phyloP scores from a whole-genome alignment of 495 filamentous ascomycete genomes.

The Aspergillus campestris region DNA sequence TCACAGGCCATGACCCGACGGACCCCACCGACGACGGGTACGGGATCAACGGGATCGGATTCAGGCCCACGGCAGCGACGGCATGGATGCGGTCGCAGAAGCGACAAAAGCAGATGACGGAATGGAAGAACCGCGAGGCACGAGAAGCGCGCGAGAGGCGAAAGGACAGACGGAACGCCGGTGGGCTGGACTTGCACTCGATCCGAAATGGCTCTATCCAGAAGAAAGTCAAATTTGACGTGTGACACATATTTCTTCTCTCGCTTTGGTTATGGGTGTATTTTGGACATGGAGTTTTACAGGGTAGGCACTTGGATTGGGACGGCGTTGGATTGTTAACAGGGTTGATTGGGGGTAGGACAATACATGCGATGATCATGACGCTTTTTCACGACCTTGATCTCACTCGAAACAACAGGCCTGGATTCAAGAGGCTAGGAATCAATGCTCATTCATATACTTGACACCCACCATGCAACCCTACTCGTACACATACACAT shows the following conservation, averaged over 20 bases:
- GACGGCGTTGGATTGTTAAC: too few species aligned
- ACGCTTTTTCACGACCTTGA: too few species aligned
- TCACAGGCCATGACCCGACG: constrained; percentile 68
- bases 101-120: constrained; percentile 70
- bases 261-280: too few species aligned
- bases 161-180: constrained; percentile 52
- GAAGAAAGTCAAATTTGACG: constrained; percentile 38
- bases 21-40: constrained; percentile 72
- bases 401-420: too few species aligned
- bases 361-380: too few species aligned
- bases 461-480: too few species aligned
- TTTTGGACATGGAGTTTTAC: not conserved
- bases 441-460: too few species aligned
- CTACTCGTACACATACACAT: not conserved
- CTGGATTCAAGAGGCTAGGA: too few species aligned
- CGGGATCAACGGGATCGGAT: constrained; percentile 84
- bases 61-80: constrained; percentile 76
- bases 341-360: too few species aligned
- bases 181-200: constrained; percentile 21
- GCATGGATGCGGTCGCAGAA: constrained; percentile 68
- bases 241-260: constrained; percentile 9
- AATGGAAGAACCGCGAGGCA: constrained; percentile 76
- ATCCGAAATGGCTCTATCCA: constrained; percentile 29
- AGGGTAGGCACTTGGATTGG: too few species aligned
- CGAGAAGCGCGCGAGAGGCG: constrained; percentile 72